Percentiles rank a stretch among this genome's conserved stretches.
phyloP scores from a whole-genome alignment of 1,284 basidiomycete genomes.

The Grifola frondosa region DNA sequence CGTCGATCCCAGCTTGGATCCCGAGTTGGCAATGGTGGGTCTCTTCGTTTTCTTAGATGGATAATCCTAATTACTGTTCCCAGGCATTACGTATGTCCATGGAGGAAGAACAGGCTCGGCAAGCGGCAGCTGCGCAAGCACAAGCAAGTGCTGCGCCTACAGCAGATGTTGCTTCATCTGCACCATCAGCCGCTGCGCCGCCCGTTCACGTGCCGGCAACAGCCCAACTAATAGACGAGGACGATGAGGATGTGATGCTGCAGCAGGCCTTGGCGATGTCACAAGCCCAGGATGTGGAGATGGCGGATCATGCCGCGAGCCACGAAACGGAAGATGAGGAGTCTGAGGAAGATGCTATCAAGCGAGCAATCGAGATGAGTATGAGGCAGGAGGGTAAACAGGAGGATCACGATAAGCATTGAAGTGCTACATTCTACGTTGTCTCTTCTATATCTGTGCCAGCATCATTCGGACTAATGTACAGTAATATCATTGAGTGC shows the following conservation, averaged over 20 bases:
- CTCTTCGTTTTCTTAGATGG: slow-evolving; percentile 1
- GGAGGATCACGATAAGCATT: slow-evolving; percentile 18
- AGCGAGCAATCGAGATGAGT: slow-evolving; percentile 60
- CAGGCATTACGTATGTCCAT: slow-evolving; percentile 97
- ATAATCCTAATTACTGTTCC: slow-evolving; percentile 2
- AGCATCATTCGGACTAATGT: too few species aligned
- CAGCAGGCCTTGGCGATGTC: slow-evolving; percentile 65
- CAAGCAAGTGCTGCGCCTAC: slow-evolving; percentile 32
- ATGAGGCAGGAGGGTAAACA: slow-evolving; percentile 32
- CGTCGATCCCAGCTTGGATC: slow-evolving; percentile 93
- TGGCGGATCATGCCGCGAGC: slow-evolving; percentile 43
- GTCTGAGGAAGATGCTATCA: slow-evolving; percentile 59
- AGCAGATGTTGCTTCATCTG: slow-evolving; percentile 32
- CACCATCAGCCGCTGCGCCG: slow-evolving; percentile 28
- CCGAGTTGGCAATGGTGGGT: slow-evolving; percentile 93
- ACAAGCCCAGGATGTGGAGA: slow-evolving; percentile 46
- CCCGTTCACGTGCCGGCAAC: slow-evolving; percentile 35
- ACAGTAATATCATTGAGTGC: too few species aligned
- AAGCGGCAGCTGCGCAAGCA: slow-evolving; percentile 54
- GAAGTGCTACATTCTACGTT: slow-evolving; percentile 18
- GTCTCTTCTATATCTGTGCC: too few species aligned
- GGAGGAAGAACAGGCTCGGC: slow-evolving; percentile 93
- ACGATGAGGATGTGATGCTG: slow-evolving; percentile 63
- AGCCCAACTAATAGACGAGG: slow-evolving; percentile 50
- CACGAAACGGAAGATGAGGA: slow-evolving; percentile 38